Evolutionary conservation across 495 filamentous ascomycete genomes (phyloP).

Genomic region (Massariosphaeria phaeospora): DNA sequence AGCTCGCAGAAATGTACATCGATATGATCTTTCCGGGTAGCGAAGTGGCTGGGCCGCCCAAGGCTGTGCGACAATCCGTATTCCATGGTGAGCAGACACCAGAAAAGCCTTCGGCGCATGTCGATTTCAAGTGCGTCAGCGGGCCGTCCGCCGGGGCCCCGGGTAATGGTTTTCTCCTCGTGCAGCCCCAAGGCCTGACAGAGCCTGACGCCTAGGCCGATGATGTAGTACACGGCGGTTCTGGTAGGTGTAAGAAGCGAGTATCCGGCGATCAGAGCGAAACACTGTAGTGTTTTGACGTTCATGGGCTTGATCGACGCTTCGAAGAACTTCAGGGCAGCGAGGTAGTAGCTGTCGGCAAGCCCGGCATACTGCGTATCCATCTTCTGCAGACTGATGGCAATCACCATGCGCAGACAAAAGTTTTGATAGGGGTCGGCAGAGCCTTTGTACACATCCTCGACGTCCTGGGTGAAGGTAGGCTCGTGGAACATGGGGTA

Average conservation of each 20-base stretch:
- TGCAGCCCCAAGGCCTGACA: slow-evolving; percentile 79
- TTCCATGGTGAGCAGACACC: slow-evolving; percentile 82
- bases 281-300: slow-evolving; percentile 81
- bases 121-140: slow-evolving; percentile 69
- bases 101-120: slow-evolving; percentile 80
- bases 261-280: slow-evolving; percentile 83
- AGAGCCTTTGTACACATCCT: slow-evolving; percentile 72
- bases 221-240: slow-evolving; percentile 85
- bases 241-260: slow-evolving; percentile 84
- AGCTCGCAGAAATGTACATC: slow-evolving; percentile 76
- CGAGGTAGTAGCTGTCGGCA: slow-evolving; percentile 86
- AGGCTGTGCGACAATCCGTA: slow-evolving; percentile 79
- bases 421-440: slow-evolving; percentile 79
- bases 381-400: slow-evolving; percentile 86
- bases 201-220: slow-evolving; percentile 77
- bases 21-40: slow-evolving; percentile 70
- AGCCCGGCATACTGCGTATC: slow-evolving; percentile 74
- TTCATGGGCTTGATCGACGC: slow-evolving; percentile 73
- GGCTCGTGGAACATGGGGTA: slow-evolving; percentile 81
- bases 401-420: slow-evolving; percentile 78
- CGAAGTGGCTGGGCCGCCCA: slow-evolving; percentile 76
- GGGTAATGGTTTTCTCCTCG: slow-evolving; percentile 74
- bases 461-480: slow-evolving; percentile 65
- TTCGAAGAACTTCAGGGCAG: slow-evolving; percentile 76
- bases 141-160: slow-evolving; percentile 29